Evolutionary conservation across 106 monocot species (phyloP).

Genomic region (Apostasia shenzhenica): DNA sequence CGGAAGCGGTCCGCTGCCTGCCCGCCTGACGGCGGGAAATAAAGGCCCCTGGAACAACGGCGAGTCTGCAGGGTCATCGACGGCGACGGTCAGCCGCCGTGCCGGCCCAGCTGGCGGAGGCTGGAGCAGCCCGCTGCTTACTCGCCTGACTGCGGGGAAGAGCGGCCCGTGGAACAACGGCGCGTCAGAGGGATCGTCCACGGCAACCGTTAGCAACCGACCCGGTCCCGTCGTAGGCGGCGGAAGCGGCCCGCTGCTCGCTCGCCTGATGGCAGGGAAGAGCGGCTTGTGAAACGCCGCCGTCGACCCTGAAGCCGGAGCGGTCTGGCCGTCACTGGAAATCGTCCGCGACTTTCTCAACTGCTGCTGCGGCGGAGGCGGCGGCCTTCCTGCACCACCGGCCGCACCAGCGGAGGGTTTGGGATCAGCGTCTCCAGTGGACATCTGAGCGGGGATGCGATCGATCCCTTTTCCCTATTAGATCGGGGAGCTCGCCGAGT

Average conservation of each 20-base stretch:
- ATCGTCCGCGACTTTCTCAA: slow-evolving; percentile 34
- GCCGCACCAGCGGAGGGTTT: not conserved
- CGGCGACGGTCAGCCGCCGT: slow-evolving; percentile 33
- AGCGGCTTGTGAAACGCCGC: slow-evolving; percentile 12
- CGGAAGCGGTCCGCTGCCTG: slow-evolving; percentile 12
- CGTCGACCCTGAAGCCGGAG: not conserved
- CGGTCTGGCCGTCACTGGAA: slow-evolving; percentile 11
- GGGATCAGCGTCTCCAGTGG: not conserved
- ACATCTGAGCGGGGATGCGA: not conserved
- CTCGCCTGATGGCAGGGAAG: slow-evolving; percentile 18
- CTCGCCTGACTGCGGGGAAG: slow-evolving; percentile 1
- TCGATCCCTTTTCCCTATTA: not conserved
- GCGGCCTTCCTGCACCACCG: not conserved
- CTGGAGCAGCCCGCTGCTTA: not conserved
- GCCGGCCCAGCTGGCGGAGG: not conserved
- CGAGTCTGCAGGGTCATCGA: slow-evolving; percentile 22
- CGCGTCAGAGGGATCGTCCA: slow-evolving; percentile 40
- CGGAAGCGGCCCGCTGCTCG: slow-evolving; percentile 13
- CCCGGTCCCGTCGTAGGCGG: not conserved
- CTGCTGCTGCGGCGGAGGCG: slow-evolving; percentile 15
- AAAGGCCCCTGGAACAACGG: slow-evolving; percentile 15
- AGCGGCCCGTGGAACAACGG: slow-evolving; percentile 9
- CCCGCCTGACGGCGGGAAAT: slow-evolving; percentile 14
- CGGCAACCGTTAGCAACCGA: slow-evolving; percentile 34
- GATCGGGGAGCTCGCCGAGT: no score